These are phyloP conservation scores for Ogataea thermomethanolica DNA, from an alignment of 805 yeast species.

Conservation along the genomic window DNA sequence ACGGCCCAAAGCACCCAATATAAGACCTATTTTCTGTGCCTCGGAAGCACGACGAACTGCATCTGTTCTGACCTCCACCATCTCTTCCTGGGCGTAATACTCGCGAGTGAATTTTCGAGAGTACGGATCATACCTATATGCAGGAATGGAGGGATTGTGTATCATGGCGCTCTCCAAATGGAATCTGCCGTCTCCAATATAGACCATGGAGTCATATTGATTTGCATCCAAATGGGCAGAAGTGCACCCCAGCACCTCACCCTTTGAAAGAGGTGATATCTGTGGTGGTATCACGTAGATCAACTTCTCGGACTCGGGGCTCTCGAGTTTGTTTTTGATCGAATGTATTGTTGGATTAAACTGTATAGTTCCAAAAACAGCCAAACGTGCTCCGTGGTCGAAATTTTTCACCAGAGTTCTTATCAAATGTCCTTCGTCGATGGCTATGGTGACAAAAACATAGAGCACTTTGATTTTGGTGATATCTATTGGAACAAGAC, in stretches of 20 bases:
- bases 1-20: conserved; percentile 91
- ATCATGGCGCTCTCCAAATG: conserved; percentile 96
- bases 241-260: conserved; percentile 95
- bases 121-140: conserved; percentile 93
- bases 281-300: conserved; percentile 81
- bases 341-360: conserved; percentile 93
- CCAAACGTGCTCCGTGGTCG: conserved; percentile 57
- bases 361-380: conserved; percentile 93
- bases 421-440: conserved; percentile 77
- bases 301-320: conserved; percentile 34
- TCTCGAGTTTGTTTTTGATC: conserved; percentile 56
- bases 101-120: conserved; percentile 88
- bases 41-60: conserved; percentile 64
- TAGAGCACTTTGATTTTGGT: conserved; percentile 90
- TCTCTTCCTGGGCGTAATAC: conserved; percentile 79
- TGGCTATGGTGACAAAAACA: conserved; percentile 88
- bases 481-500: conserved; percentile 91
- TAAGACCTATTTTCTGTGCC: conserved; percentile 73
- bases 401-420: conserved; percentile 76
- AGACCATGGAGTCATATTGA: conserved; percentile 75
- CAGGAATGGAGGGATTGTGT: conserved; percentile 90
- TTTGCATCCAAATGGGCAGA: conserved; percentile 71
- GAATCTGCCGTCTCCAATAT: conserved; percentile 94
- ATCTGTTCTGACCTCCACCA: conserved; percentile 66
- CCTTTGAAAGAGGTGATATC: conserved; percentile 86